Conservation (phyloP, 2,329 filamentous ascomycete species). For the Biscogniauxia mediterranea region DNA sequence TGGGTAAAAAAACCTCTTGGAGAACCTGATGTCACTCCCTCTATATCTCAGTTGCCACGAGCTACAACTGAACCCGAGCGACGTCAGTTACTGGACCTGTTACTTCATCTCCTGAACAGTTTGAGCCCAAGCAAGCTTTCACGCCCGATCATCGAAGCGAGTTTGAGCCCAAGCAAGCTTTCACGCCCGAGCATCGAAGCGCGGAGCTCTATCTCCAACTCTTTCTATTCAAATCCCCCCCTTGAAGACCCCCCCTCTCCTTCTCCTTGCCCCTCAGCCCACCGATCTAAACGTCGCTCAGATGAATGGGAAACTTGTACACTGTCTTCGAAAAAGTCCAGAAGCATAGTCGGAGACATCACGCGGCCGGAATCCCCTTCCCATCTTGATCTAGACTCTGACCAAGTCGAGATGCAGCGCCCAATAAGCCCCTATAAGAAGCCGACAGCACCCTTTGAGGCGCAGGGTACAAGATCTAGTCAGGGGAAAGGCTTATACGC, state of each 20-base stretch:
- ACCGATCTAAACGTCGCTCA: slow-evolving; percentile 25
- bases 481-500: slow-evolving; percentile 11
- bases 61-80: slow-evolving; percentile 27
- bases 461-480: slow-evolving; percentile 3
- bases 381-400: slow-evolving; percentile 22
- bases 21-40: slow-evolving; percentile 22
- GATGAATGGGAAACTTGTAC: slow-evolving; percentile 19
- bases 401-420: slow-evolving; percentile 9
- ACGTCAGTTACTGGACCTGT: slow-evolving; percentile 19
- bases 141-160: slow-evolving; percentile 9
- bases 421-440: slow-evolving; percentile 21
- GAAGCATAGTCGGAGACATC: slow-evolving; percentile 15
- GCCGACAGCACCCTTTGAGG: slow-evolving; percentile 6
- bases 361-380: slow-evolving; percentile 22
- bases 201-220: background rate
- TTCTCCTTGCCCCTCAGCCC: slow-evolving; percentile 14
- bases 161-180: slow-evolving; percentile 13
- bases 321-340: slow-evolving; percentile 22
- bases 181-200: slow-evolving; percentile 6
- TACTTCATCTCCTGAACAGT: slow-evolving; percentile 23
- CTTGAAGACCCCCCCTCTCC: slow-evolving; percentile 17
- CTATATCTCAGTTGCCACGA: slow-evolving; percentile 19
- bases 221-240: slow-evolving; percentile 1
- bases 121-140: slow-evolving; percentile 12
- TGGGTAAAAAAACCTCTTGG: slow-evolving; percentile 30